Percentiles rank a stretch among this genome's conserved stretches.
Conservation (phyloP, 768 basidiomycete genomes). For the Macrolepiota albuminosa region DNA sequence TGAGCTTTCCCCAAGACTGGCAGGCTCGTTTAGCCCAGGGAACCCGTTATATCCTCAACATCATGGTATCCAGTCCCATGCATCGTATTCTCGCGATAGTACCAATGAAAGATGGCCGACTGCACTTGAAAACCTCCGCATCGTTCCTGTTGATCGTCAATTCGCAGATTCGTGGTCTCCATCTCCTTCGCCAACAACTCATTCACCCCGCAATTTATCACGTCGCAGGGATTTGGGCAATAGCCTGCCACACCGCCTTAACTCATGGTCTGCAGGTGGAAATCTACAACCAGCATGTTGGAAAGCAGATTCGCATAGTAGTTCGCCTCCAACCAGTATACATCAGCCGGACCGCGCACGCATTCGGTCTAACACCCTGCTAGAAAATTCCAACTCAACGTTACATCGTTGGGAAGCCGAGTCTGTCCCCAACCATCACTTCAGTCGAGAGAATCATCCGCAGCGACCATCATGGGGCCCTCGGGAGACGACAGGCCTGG, state of each 20-base stretch:
- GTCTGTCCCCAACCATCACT: slow-evolving; percentile 15
- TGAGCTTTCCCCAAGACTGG: slow-evolving; percentile 28
- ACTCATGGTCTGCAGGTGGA: slow-evolving; percentile 33
- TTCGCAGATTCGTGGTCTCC: slow-evolving; percentile 21
- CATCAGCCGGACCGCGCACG: slow-evolving; percentile 32
- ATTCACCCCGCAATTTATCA: slow-evolving; percentile 20
- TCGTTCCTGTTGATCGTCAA: slow-evolving; percentile 20
- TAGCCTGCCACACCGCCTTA: slow-evolving; percentile 20
- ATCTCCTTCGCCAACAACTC: slow-evolving; percentile 19
- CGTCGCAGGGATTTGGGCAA: slow-evolving; percentile 28
- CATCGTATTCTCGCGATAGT: slow-evolving; percentile 22
- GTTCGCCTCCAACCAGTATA: slow-evolving; percentile 15
- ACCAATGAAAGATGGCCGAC: slow-evolving; percentile 26
- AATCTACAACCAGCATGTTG: slow-evolving; percentile 34
- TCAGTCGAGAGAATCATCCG: slow-evolving; percentile 26
- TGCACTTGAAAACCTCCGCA: slow-evolving; percentile 22
- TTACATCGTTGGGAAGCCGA: slow-evolving; percentile 30
- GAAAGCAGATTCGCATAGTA: slow-evolving; percentile 31
- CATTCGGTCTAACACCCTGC: slow-evolving; percentile 31
- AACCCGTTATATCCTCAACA: slow-evolving; percentile 27
- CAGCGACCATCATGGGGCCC: slow-evolving; percentile 36
- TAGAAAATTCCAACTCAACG: slow-evolving; percentile 23
- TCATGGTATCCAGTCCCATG: slow-evolving; percentile 20
- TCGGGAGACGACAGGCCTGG: slow-evolving; percentile 26
- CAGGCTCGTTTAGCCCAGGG: slow-evolving; percentile 27